These are phyloP conservation scores for Trichoderma pleuroti DNA, from an alignment of 2,329 filamentous ascomycete species.

Conservation along the genomic window DNA sequence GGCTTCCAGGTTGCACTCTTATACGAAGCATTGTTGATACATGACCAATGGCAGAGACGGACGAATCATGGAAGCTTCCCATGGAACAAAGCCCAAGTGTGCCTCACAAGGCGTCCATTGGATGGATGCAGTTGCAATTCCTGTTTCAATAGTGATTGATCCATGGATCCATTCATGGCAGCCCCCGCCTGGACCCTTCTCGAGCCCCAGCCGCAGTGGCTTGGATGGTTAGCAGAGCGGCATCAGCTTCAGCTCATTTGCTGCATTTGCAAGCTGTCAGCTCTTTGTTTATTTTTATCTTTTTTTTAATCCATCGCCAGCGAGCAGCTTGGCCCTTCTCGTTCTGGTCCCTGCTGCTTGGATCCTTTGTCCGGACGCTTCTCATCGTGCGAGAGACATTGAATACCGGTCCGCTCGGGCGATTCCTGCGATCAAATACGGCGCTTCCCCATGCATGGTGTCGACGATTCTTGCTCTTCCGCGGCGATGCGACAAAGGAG, in stretches of 20 bases:
- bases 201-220: slow-evolving; percentile 13
- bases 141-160: neutral
- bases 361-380: neutral
- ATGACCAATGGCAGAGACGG: neutral
- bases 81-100: neutral
- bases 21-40: neutral
- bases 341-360: neutral
- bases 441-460: neutral
- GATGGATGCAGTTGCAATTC: neutral
- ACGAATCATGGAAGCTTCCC: neutral
- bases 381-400: neutral
- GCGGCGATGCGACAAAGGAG: slow-evolving; percentile 15
- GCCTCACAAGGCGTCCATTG: slow-evolving; percentile 3
- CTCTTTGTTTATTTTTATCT: neutral
- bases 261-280: slow-evolving; percentile 5
- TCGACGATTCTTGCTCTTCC: neutral
- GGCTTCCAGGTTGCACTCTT: neutral
- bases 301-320: neutral
- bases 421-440: neutral
- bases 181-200: neutral
- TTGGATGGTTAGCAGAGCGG: slow-evolving; percentile 3
- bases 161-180: too few species aligned
- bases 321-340: neutral
- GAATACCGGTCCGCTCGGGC: neutral
- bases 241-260: slow-evolving; percentile 9